Conservation (phyloP, 169 alveolate genomes). For the Perkinsus olseni region DNA sequence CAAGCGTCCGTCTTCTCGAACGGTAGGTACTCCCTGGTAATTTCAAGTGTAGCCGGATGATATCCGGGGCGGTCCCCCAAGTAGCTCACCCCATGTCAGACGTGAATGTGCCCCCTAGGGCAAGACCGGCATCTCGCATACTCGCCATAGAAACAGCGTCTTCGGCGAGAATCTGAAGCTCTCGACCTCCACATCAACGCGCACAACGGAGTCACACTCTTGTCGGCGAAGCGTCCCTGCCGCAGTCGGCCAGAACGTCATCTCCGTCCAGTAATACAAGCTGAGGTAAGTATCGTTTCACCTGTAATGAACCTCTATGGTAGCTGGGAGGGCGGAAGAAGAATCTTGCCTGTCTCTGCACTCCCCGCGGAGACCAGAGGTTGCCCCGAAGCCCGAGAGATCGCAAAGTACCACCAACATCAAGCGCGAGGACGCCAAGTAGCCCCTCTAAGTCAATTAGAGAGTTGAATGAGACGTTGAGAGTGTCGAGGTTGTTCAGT, state of each 20-base stretch:
- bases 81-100: no score
- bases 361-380: not conserved
- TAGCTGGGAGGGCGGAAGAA: not conserved
- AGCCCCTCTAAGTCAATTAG: not conserved
- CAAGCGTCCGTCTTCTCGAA: no score
- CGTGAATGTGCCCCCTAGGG: no score
- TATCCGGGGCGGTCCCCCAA: no score
- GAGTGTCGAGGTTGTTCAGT: not conserved
- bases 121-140: no score
- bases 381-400: not conserved
- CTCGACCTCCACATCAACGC: no score
- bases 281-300: not conserved
- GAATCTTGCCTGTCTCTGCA: not conserved
- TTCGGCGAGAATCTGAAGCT: no score
- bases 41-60: no score
- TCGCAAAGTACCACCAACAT: not conserved
- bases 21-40: no score
- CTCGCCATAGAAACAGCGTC: no score
- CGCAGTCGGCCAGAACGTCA: not conserved
- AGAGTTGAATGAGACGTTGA: not conserved
- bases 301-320: not conserved
- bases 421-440: not conserved
- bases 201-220: no score
- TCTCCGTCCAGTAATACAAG: not conserved
- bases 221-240: not conserved